phyloP scores from a whole-genome alignment of 306 rosid species.

The Quercus alba region DNA sequence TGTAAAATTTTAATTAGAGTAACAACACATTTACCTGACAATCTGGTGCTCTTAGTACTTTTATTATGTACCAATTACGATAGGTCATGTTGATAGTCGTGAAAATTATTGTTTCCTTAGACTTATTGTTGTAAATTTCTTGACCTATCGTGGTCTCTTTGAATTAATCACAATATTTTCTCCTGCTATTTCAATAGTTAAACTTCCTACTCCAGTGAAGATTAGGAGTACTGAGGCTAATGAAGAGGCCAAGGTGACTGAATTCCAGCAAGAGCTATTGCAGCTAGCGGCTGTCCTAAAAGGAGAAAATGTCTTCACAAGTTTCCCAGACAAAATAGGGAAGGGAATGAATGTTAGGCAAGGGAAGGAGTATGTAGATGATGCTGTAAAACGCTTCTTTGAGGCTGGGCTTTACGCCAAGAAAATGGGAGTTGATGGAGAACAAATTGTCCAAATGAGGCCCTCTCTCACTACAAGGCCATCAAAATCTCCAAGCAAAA shows the following conservation, averaged over 20 bases:
- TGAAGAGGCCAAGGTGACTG: conserved; percentile 53
- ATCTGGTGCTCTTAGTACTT: too few relatives aligned
- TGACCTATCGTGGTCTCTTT: not conserved
- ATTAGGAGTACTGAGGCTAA: conserved; percentile 51
- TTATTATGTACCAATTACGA: too few relatives aligned
- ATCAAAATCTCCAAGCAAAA: conserved; percentile 26
- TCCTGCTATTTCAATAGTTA: conserved; percentile 30
- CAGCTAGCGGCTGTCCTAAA: conserved; percentile 79
- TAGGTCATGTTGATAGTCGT: too few relatives aligned
- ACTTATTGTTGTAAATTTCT: not conserved
- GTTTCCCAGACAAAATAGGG: conserved; percentile 56
- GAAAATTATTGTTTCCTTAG: too few relatives aligned
- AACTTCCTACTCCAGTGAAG: conserved; percentile 56
- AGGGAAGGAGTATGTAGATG: conserved; percentile 70
- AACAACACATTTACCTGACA: too few relatives aligned
- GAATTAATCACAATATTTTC: not conserved
- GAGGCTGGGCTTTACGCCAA: conserved; percentile 66
- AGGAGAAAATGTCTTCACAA: conserved; percentile 67
- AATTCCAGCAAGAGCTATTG: conserved; percentile 78
- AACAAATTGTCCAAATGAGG: conserved; percentile 79
- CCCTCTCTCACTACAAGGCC: conserved; percentile 82
- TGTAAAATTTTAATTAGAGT: too few relatives aligned
- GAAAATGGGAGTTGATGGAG: conserved; percentile 75
- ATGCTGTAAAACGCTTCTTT: conserved; percentile 61
- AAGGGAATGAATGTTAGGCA: conserved; percentile 67